Base-by-base conservation (phyloP, 768 basidiomycete genomes). In the Psilocybe azurescens region DNA sequence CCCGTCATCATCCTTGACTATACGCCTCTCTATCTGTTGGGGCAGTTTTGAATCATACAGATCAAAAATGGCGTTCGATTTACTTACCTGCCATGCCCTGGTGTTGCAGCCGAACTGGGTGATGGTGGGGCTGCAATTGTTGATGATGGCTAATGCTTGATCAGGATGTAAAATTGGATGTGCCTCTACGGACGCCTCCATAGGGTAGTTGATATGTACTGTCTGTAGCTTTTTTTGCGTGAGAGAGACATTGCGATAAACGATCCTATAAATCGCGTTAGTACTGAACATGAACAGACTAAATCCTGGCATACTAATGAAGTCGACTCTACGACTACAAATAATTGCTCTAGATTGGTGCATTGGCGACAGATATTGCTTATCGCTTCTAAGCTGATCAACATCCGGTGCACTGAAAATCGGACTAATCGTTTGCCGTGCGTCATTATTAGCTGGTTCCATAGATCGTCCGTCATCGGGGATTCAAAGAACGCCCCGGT, bases 51-150 rank as follows among this genome's bases (percentile, higher is more conserved):
- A 14, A 20, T 1, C 3, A 49, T 2, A 28, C 2, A 24, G 33
- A 49, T 5, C 11, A 36, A 30, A 9, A 18, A 30, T 33, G 24
- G n/a, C 6, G 29, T 44, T 29, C 32, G n/a, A 18, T 46, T 13
- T 8, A 44, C 78, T 70, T 60, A 90, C 91, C 81, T 89, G 83
- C 87, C 89, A 91, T 1, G 90, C 90, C 39, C 77, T 78, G 0
- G 87, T 85, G 68, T 87, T 88, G 65, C 86, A 87, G 3, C 92
- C 91, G 64, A 93, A 83, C 60, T 88, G 86, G 20, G 72, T 71
- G 44, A 93, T 74, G 3, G 79, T 82, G 8, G 83, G 68, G 36
- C 79, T 78, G 69, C 89, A 89, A 20, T 77, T 74, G 3, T 74
- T 75, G 13, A 82, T 79, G 28, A 93, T 78, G 5, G 70, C 69